Evolutionary conservation across 306 rosid genomes (phyloP).

Genomic region (Sophora flavescens): DNA sequence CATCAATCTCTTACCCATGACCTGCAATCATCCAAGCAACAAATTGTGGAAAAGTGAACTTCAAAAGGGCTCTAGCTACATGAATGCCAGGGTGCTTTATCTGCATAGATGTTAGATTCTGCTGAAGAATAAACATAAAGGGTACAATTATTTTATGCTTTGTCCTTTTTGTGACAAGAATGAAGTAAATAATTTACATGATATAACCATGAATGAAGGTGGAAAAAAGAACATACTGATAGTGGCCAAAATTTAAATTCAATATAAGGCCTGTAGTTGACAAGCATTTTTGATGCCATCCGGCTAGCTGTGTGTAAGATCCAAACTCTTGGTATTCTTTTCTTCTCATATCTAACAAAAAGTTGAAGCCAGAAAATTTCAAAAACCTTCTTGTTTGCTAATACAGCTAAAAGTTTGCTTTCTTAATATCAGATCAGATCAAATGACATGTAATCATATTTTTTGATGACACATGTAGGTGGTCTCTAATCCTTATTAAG

Average conservation of each 20-base stretch:
- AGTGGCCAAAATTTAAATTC: conserved; percentile 46
- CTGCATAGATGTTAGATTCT: conserved; percentile 25
- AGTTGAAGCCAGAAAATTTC: conserved; percentile 21
- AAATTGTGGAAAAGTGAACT: conserved; percentile 46
- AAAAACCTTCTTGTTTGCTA: not conserved
- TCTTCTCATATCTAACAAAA: conserved; percentile 54
- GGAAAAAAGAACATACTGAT: conserved; percentile 44
- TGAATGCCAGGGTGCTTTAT: conserved; percentile 53
- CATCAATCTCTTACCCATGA: conserved; percentile 51
- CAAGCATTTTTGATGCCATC: conserved; percentile 55
- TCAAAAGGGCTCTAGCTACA: conserved; percentile 42
- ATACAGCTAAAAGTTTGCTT: not conserved
- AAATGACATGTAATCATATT: not conserved
- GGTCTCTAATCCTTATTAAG: not conserved
- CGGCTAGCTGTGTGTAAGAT: conserved; percentile 53
- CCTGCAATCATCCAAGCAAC: conserved; percentile 54
- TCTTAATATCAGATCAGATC: not conserved
- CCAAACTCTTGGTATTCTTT: conserved; percentile 49
- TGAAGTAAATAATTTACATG: not conserved
- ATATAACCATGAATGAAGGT: conserved; percentile 8
- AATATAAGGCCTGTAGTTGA: conserved; percentile 49
- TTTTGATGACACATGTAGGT: not conserved
- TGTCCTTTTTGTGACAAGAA: not conserved
- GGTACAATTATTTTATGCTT: not conserved
- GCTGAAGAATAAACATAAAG: conserved; percentile 4